These are phyloP conservation scores for Lunasporangiospora selenospora DNA, from an alignment of 192 early-diverging fungal genomes.

Conservation along the genomic window DNA sequence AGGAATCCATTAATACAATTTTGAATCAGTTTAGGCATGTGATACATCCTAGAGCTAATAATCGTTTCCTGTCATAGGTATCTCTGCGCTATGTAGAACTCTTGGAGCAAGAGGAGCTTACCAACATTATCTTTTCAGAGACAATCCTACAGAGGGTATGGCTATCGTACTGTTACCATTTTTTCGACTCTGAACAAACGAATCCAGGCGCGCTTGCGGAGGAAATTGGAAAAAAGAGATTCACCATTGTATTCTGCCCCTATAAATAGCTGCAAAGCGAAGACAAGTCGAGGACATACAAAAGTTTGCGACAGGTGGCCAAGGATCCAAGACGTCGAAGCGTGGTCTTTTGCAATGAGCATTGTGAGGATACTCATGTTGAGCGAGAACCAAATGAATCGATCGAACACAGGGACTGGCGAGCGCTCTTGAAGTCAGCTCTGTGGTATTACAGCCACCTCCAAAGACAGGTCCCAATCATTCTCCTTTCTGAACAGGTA, in stretches of 20 bases:
- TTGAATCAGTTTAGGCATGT: not conserved
- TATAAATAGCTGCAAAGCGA: slow-evolving; percentile 58
- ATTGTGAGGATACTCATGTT: slow-evolving; percentile 57
- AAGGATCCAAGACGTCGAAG: slow-evolving; percentile 61
- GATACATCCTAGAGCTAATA: not conserved
- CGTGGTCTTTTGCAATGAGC: slow-evolving; percentile 74
- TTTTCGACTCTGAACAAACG: not conserved
- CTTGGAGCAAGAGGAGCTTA: slow-evolving; percentile 70
- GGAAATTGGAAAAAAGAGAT: no score
- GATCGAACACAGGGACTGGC: slow-evolving; percentile 56
- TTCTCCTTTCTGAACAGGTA: slow-evolving; percentile 58
- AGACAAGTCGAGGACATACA: slow-evolving; percentile 67
- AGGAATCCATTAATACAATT: not conserved
- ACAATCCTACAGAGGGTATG: slow-evolving; percentile 64
- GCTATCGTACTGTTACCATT: no score
- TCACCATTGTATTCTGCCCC: not conserved
- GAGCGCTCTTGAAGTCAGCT: slow-evolving; percentile 59
- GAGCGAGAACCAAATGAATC: slow-evolving; percentile 46
- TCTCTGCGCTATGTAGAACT: slow-evolving; percentile 69
- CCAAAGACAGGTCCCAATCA: slow-evolving; percentile 25
- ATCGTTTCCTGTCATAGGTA: slow-evolving; percentile 27
- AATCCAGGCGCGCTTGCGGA: no score
- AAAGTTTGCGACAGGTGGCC: slow-evolving; percentile 64
- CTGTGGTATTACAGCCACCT: slow-evolving; percentile 69
- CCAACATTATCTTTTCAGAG: slow-evolving; percentile 73